A percentile compares a stretch with the other conserved stretches of the same genome.
phyloP scores from a whole-genome alignment of 257 asterid genomes.

The Ilex aquifolium region DNA sequence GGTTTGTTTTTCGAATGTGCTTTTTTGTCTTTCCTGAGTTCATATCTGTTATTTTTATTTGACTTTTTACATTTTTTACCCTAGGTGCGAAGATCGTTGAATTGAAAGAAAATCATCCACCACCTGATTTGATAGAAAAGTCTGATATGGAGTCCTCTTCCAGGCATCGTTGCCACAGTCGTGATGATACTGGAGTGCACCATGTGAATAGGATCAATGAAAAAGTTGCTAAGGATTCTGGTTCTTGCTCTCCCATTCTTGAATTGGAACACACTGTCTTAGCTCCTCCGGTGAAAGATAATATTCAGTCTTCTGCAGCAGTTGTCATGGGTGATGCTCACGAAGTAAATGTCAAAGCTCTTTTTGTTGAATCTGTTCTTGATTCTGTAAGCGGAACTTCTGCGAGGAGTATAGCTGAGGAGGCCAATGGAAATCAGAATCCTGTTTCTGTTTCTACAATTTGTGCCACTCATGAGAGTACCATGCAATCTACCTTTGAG shows the following conservation, averaged over 20 bases:
- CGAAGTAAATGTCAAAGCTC: neutral
- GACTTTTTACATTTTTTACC: conserved; percentile 11
- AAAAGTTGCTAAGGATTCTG: conserved; percentile 19
- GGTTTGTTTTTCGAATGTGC: conserved; percentile 1
- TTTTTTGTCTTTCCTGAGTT: neutral
- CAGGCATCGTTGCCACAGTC: conserved; percentile 19
- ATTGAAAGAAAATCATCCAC: conserved; percentile 19
- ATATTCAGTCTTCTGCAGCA: conserved; percentile 3
- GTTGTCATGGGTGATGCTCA: neutral
- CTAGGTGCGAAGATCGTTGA: conserved; percentile 29
- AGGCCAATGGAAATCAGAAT: conserved; percentile 10
- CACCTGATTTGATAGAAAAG: conserved; percentile 29
- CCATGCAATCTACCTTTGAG: neutral
- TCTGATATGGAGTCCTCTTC: conserved; percentile 27
- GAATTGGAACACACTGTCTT: neutral
- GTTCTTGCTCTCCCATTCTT: conserved; percentile 10
- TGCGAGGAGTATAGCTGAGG: conserved; percentile 1
- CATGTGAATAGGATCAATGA: conserved; percentile 10
- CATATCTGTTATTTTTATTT: neutral
- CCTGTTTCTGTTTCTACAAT: conserved; percentile 2
- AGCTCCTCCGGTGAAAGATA: conserved; percentile 1
- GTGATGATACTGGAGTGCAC: conserved; percentile 17
- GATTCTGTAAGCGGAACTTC: conserved; percentile 15
- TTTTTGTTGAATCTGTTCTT: neutral
- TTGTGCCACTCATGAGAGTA: neutral